Evolutionary conservation across 2,329 filamentous ascomycete genomes (phyloP).

Genomic region (Clonostachys rhizophaga): DNA sequence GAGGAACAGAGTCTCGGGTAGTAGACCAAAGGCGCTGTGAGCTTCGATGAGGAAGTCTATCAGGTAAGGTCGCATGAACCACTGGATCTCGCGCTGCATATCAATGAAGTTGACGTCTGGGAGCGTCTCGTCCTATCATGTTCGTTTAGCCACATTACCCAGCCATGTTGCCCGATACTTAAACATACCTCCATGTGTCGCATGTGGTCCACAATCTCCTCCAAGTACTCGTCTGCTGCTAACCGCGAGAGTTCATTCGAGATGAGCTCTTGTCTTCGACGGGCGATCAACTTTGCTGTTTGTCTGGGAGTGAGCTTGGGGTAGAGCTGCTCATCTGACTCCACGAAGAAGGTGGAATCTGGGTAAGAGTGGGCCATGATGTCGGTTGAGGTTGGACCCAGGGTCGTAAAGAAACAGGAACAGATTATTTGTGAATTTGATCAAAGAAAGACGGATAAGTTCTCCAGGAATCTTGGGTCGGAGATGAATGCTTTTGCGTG

Average conservation of each 20-base stretch:
- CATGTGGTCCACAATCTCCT: slow-evolving; percentile 93
- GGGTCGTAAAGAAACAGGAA: slow-evolving; percentile 8
- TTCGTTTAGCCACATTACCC: slow-evolving; percentile 13
- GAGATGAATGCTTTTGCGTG: slow-evolving; percentile 15
- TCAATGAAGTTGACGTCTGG: slow-evolving; percentile 97
- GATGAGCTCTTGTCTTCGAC: slow-evolving; percentile 81
- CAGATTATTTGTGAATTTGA: slow-evolving; percentile 11
- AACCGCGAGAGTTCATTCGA: slow-evolving; percentile 83
- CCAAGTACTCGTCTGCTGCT: slow-evolving; percentile 85
- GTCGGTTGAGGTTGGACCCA: slow-evolving; percentile 22
- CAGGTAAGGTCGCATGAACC: slow-evolving; percentile 98
- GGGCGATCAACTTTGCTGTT: slow-evolving; percentile 71
- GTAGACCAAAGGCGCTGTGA: slow-evolving; percentile 87
- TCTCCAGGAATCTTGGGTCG: slow-evolving; percentile 47
- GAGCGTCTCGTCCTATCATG: slow-evolving; percentile 67
- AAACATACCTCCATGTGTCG: slow-evolving; percentile 78
- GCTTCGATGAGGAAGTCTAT: slow-evolving; percentile 98
- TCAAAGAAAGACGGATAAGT: slow-evolving; percentile 42
- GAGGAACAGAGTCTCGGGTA: slow-evolving; percentile 93
- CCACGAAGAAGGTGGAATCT: slow-evolving; percentile 49
- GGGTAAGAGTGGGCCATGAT: slow-evolving; percentile 41
- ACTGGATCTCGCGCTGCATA: slow-evolving; percentile 98
- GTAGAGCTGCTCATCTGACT: slow-evolving; percentile 45
- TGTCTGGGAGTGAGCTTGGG: slow-evolving; percentile 66
- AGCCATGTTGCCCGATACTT: background rate